Evolutionary conservation across 129 eudicot species (phyloP), one percentile per base, ranked within the genome.

Genomic region (Flaveria trinervia): DNA sequence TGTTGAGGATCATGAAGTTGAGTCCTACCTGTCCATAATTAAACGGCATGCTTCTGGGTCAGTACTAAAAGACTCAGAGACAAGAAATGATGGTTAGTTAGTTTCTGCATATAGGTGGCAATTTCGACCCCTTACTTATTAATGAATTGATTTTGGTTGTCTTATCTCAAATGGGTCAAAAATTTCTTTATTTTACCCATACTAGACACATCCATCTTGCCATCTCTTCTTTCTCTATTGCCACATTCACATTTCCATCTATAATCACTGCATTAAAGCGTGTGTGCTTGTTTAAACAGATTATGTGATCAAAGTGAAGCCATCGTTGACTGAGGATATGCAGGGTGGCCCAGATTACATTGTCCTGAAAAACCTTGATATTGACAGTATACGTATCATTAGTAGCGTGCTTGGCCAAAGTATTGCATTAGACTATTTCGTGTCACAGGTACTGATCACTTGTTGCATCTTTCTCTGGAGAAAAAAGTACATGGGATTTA

Each of bases 351-450:
- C 92, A 13, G 97, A 93, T 85, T 87, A 81, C 85, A 93, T 93
- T 15, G 85, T 93, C 75, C 77, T 93, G 55, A 93, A 86, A 84
- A 84, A 84, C 45, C 86, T 93, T 52, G 98, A 93, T 83, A 84
- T 81, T 60, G 98, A 93, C 65, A 89, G 96, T 72, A 83, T 93
- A 75, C 98, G 98, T 71, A 85, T 89, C 5, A 90, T 93, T 73
- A 86, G 96, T 33, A 93, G 97, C 44, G 97, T 93, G 56, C 98
- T 93, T 84, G 97, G 98, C 45, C 97, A 93, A 86, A 93, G 98
- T 82, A 87, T 93, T 33, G 98, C 98, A 33, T 78, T 93, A 70
- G 98, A 93, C 77, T 88, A 93, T 79, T 89, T 88, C 73, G 97
- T 90, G 59, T 93, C 97, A 57, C 98, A 93, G 98, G 98, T 93